Evolutionary conservation across 805 yeast genomes (phyloP), one percentile per base, ranked within the genome.

Genomic region (Lipomyces kockii): DNA sequence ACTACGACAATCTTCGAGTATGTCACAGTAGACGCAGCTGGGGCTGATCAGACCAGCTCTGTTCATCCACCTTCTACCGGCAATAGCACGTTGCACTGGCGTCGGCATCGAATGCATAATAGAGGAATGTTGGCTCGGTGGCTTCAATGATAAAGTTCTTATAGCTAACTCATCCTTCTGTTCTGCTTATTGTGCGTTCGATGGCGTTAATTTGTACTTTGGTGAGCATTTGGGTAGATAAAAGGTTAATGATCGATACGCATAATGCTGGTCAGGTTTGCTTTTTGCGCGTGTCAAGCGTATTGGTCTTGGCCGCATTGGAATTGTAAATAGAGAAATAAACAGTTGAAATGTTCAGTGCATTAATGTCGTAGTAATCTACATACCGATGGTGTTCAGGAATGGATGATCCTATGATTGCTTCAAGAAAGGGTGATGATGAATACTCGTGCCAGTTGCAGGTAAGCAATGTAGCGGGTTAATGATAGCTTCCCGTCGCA

Each of bases 1-100:
- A 57, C 60, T 22, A 57, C 60, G 27, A 57, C 60, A 20, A 29
- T 57, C 6, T 57, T 29, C 27, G 46, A 9, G 14, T 57, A 57
- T 25, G 60, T 57, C 17, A 37, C 43, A 12, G 43, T 37, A 37
- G 43, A 37, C 1, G 43, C 43, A 37, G 43, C 17, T 3, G 43
- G 17, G 3, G 43, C 5, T 3, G 43, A 37, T 4, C 43, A 37
- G 17, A 12, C 43, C 43, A 37, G 43, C 43, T 37, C 43, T 37
- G 43, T 9, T 9, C 53, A 14, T 49, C 53, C 53, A 14, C 9
- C 11, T 49, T 17, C 53, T 49, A 49, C 22, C 53, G 11, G 53
- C 53, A 49, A 49, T 3, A 49, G 25, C 53, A 49, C 53, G 22
- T 49, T 20, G 27, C 27, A 49, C 53, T n/a, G 27, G 53, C 53